phyloP scores from a whole-genome alignment of 2,329 filamentous ascomycete genomes.

The Arthrinium phaeospermum region DNA sequence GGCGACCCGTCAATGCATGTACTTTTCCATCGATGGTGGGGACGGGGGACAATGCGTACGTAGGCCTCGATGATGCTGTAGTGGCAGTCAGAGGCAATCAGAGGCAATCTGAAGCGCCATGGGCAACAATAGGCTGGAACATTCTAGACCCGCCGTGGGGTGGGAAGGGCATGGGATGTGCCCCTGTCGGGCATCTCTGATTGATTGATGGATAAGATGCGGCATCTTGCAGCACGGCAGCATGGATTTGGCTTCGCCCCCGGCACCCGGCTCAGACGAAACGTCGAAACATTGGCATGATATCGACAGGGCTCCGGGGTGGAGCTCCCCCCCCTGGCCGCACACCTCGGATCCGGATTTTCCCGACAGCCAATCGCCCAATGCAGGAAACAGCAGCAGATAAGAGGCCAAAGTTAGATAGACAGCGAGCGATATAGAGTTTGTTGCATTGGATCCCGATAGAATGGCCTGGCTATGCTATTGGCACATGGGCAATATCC shows the following conservation, averaged over 20 bases:
- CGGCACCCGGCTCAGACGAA: not conserved
- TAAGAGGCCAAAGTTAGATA: not conserved
- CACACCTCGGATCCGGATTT: not conserved
- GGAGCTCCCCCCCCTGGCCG: not conserved
- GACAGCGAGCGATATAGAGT: not conserved
- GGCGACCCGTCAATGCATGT: not conserved
- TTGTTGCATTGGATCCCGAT: not conserved
- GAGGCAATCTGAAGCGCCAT: not conserved
- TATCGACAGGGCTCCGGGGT: not conserved
- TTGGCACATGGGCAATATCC: not conserved
- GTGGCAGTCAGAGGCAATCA: not conserved
- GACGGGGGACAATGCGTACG: too few relatives aligned
- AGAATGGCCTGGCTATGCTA: not conserved
- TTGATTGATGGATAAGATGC: not conserved
- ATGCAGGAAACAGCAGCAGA: not conserved
- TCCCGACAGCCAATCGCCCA: not conserved
- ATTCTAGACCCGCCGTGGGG: not conserved
- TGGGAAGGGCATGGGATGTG: not conserved
- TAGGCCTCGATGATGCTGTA: too few relatives aligned
- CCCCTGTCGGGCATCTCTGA: not conserved
- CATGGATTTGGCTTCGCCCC: not conserved
- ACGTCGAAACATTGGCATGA: constrained; percentile 6
- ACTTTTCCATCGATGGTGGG: too few relatives aligned
- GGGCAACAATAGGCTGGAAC: not conserved
- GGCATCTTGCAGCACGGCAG: not conserved